Evolutionary conservation across 176 grass and related monocot genomes (phyloP).

Genomic region (bread wheat (Triticum aestivum)): DNA sequence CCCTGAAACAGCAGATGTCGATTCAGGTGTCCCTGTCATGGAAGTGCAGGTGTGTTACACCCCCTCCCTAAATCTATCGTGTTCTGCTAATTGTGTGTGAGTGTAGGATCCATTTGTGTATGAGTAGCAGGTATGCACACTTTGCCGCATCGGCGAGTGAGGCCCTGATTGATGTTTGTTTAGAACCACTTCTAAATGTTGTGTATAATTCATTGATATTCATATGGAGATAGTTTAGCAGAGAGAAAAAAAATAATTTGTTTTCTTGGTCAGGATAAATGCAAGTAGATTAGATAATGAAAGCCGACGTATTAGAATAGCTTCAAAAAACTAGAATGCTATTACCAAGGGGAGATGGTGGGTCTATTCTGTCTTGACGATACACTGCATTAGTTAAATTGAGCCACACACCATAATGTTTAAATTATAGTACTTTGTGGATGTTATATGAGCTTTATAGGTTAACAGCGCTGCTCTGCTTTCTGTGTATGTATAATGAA

Average conservation of each 20-base stretch:
- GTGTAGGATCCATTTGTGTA: background rate
- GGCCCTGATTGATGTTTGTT: background rate
- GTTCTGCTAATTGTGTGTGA: background rate
- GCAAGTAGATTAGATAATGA: background rate
- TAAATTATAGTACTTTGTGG: background rate
- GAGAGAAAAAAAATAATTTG: background rate
- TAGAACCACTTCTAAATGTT: background rate
- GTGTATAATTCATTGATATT: background rate
- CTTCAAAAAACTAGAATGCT: background rate
- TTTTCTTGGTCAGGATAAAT: background rate
- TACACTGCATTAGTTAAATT: background rate
- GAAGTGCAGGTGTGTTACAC: background rate
- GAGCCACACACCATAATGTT: background rate
- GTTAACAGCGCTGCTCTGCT: background rate
- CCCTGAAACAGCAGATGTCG: background rate
- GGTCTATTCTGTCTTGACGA: background rate
- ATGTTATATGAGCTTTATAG: background rate
- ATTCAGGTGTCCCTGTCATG: background rate
- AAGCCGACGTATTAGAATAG: background rate
- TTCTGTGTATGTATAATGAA: background rate
- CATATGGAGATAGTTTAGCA: background rate
- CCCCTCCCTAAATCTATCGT: background rate
- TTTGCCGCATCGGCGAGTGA: background rate
- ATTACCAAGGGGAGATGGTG: background rate
- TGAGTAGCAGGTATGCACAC: background rate